Evolutionary conservation across 73 alveolate species (phyloP), one percentile per base, ranked within the genome.

Genomic region (Diophrys appendiculata): DNA sequence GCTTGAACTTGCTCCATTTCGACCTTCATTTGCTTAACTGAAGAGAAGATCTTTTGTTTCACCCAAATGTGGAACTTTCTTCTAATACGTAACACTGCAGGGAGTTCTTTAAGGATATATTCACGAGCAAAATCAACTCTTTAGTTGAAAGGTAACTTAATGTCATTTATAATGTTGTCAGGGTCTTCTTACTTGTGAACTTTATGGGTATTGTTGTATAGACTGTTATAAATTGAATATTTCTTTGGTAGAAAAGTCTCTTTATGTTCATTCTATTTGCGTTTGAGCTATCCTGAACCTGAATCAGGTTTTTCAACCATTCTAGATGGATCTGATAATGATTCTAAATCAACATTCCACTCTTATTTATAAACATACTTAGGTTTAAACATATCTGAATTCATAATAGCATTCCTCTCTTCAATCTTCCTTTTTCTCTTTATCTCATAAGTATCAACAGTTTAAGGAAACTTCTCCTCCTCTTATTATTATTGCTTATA

Each of bases 171-270:
- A 2, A 76, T 60, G 43, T 76, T 76, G 55, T 76, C 85, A 22
- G 85, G 77, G 56, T 64, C 73, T 76, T 64, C 85, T 28, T 70
- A 69, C 54, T 76, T 76, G 56, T 52, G 55, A 33, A 65, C 30
- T 27, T 64, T 76, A 1, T 56, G 76, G 1, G 60, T 35, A n/a
- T 56, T 34, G 26, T 76, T 70, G 24, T 25, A 27, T 11, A 34
- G 22, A 5, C 24, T 31, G n/a, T 31, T 70, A 52, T 33, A 74
- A 34, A 60, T 54, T 0, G 83, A 33, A 60, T 33, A 52, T 33
- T 76, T 76, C 54, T 67, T 69, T 22, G 91, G 91, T 23, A 83
- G 76, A 52, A 85, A 78, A 22, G 88, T 78, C 52, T 85, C 85
- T 54, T 85, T 85, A 56, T 78, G 87, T 22, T 78, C 92, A 72